phyloP scores from a whole-genome alignment of 163 green algal genomes.

The Volvox carteri region DNA sequence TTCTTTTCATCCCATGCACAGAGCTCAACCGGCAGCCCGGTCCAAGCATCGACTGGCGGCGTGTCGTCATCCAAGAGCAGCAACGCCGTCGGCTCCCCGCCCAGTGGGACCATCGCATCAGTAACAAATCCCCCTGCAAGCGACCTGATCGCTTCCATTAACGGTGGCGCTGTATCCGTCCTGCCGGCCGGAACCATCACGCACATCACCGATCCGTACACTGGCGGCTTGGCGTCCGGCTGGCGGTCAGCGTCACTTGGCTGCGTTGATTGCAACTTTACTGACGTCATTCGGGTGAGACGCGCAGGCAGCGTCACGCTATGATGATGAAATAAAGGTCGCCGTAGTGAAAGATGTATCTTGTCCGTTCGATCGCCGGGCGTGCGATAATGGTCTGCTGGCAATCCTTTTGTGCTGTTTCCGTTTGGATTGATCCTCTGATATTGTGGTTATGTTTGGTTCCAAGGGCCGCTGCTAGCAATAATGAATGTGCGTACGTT shows the following conservation, averaged over 20 bases:
- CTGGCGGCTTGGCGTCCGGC: constrained; percentile 6
- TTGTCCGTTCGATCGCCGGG: no score
- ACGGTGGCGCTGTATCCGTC: neutral
- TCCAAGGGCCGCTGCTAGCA: no score
- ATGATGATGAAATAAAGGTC: no score
- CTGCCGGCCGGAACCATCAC: constrained; percentile 40
- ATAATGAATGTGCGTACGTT: no score
- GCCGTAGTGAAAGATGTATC: no score
- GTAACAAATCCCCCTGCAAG: neutral
- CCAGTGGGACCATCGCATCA: neutral
- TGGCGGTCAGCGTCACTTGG: constrained; percentile 57
- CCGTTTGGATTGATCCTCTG: no score
- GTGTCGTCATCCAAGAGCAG: constrained; percentile 8
- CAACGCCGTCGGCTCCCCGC: neutral
- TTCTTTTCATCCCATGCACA: no score
- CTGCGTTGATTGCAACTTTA: constrained; percentile 59
- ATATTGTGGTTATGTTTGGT: no score
- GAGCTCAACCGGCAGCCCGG: no score
- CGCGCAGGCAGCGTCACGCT: no score
- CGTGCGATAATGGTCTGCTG: no score
- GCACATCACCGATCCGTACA: neutral
- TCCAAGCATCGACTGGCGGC: neutral
- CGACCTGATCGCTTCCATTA: neutral
- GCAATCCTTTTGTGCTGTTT: no score
- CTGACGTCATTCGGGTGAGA: constrained; percentile 39